A percentile compares a stretch with the other conserved stretches of the same genome.
phyloP scores from a whole-genome alignment of 2,329 filamentous ascomycete species.

The Seiridium cupressi region DNA sequence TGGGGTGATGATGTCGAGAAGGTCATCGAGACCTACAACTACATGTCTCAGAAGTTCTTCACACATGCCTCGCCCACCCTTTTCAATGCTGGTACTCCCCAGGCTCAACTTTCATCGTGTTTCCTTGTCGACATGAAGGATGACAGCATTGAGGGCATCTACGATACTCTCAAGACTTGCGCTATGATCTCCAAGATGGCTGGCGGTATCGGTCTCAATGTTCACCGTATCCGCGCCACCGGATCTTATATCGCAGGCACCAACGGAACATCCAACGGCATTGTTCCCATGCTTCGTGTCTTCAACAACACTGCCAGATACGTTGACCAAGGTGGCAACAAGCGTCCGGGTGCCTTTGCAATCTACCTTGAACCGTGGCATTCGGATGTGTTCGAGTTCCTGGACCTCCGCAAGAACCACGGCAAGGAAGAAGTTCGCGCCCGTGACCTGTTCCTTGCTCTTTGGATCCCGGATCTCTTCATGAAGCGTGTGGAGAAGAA shows the following conservation, averaged over 20 bases:
- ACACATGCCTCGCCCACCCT: slow-evolving; percentile 97
- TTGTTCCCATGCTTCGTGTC: slow-evolving; percentile 96
- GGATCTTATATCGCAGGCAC: slow-evolving; percentile 98
- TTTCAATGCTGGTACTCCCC: slow-evolving; percentile 95
- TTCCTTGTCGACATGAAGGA: slow-evolving; percentile 99
- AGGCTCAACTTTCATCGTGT: slow-evolving; percentile 93
- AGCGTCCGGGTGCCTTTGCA: slow-evolving; percentile 96
- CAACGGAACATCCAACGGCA: slow-evolving; percentile 96
- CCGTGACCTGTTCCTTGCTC: slow-evolving; percentile 93
- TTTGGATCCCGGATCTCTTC: slow-evolving; percentile 99
- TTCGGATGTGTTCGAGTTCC: slow-evolving; percentile 94
- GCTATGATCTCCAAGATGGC: slow-evolving; percentile 99
- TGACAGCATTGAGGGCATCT: slow-evolving; percentile 98
- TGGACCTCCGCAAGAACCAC: slow-evolving; percentile 98
- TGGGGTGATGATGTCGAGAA: slow-evolving; percentile 94
- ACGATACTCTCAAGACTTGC: slow-evolving; percentile 98
- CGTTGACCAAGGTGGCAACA: slow-evolving; percentile 98
- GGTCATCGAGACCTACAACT: slow-evolving; percentile 95
- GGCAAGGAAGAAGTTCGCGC: slow-evolving; percentile 98
- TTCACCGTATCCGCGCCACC: slow-evolving; percentile 94
- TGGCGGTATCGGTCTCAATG: slow-evolving; percentile 94
- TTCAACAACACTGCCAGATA: slow-evolving; percentile 99
- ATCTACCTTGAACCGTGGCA: slow-evolving; percentile 99
- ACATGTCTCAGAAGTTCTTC: slow-evolving; percentile 99
- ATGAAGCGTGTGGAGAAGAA: slow-evolving; percentile 99